Evolutionary conservation across 768 basidiomycete genomes (phyloP), one percentile per base, ranked within the genome.

Genomic region (Termitomyces sp.): DNA sequence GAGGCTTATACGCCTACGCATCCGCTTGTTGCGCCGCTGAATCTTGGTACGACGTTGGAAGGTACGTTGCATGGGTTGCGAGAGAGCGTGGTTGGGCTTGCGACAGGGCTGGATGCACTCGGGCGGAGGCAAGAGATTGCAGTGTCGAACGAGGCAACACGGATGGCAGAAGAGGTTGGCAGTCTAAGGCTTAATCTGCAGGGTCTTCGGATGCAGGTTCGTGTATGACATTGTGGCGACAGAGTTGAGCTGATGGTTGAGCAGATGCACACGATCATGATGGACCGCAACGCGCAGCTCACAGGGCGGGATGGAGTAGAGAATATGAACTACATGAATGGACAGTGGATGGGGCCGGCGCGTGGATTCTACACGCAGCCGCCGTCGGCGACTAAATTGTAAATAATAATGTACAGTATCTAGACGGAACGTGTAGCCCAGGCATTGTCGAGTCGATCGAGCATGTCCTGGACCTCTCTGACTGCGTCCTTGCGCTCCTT

Each of bases 401-500:
- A 71, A 64, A 39, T 36, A 28, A 28, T 28, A 50, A 13, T 53
- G 22, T 45, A 63, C 13, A 53, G 44, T 35, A 57, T 22, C 65
- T 66, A 58, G 57, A 57, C 12, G 36, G 63, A 42, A 55, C 63
- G 66, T 33, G 66, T 63, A 40, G 73, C 71, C 89, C 91, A 92
- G 7, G 82, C 87, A 28, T 76, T 81, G 71, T 96, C 95, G 51
- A 96, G 78, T 61, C 81, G 79, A 70, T 95, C 93, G 61, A 98
- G 81, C 66, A 93, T 79, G 28, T 76, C 81, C 76, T 98, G 96
- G 16, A 97, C 89, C 67, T 89, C 86, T 64, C 82, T 88, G 53
- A 98, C 95, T 1, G 92, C 96, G 36, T 82, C 85, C 75, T 96
- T 97, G 63, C 96, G 80, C 71, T 90, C 85, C 65, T 78, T 78